phyloP scores from a whole-genome alignment of 345 rosid genomes.

The Lumnitzera racemosa region DNA sequence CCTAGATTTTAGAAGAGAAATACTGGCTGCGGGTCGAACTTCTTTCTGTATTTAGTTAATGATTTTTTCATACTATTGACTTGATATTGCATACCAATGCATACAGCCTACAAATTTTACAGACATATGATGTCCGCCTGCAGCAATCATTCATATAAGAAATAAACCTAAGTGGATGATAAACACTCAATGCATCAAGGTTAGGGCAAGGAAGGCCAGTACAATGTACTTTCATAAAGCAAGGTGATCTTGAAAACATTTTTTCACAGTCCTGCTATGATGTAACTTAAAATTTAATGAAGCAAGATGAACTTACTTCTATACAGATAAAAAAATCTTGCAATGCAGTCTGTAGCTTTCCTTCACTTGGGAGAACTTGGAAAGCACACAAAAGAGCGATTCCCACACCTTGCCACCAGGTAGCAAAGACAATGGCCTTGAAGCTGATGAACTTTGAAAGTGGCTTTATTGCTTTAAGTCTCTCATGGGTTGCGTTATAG shows the following conservation, averaged over 20 bases:
- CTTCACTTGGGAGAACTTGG: conserved; percentile 55
- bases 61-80: too few relatives aligned
- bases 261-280: too few relatives aligned
- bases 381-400: conserved; percentile 56
- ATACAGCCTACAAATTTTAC: too few relatives aligned
- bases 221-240: too few relatives aligned
- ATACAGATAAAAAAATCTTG: conserved; percentile 83
- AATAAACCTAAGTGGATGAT: neutral
- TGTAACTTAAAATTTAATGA: too few relatives aligned
- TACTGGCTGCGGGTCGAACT: too few relatives aligned
- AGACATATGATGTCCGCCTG: neutral
- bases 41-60: too few relatives aligned
- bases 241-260: too few relatives aligned
- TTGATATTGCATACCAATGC: too few relatives aligned
- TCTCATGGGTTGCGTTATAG: conserved; percentile 70
- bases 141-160: neutral
- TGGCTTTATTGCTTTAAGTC: conserved; percentile 67
- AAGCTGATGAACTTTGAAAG: conserved; percentile 87
- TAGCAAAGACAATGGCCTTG: conserved; percentile 87
- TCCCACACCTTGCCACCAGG: conserved; percentile 97
- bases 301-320: conserved; percentile 39
- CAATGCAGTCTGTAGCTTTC: conserved; percentile 42
- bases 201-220: too few relatives aligned
- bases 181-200: neutral
- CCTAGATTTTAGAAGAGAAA: too few relatives aligned